Base-by-base conservation (phyloP, 2,329 filamentous ascomycete species). In the Bipolaris bicolor region DNA sequence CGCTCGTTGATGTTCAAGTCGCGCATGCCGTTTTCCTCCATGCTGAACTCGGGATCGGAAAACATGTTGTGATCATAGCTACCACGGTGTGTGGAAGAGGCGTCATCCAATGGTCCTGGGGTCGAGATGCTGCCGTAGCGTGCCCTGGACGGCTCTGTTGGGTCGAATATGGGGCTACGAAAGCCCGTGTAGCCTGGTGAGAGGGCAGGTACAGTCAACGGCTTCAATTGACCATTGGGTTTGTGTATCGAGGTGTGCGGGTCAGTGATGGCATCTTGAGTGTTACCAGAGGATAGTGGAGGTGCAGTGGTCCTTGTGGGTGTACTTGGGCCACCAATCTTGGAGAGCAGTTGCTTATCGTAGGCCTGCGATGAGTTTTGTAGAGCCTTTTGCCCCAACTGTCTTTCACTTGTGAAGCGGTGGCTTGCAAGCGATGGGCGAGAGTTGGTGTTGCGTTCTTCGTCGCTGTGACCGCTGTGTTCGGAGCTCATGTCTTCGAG, bases 41-140 rank as follows among this genome's bases (percentile, higher is more conserved):
- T 82, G 49, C 72, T 76, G 60, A 83, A 80, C 18, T 84, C 83
- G 49, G 76, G 75, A 34, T 77, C 82, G 3, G 80, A 77, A 65
- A 86, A 85, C 44, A 76, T 70, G 60, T 81, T 80, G 49, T 85
- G 84, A 62, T 89, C 87, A 76, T 88, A 87, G 69, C 85, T 88
- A 45, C 86, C 84, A 55, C 85, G 80, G 58, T 86, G 83, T 15
- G 84, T 84, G 59, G 81, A 83, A 29, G 78, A 77, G 40, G 74
- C 72, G 54, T 86, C 84, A 56, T 87, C 84, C 29, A 74, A 59
- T 29, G 68, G 70, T 56, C 79, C 75, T 20, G 78, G 74, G 2
- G 79, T 79, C 11, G 82, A 82, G 57, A 79, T 78, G 64, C 79
- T 81, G 37, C 78, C 78, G 59, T 82, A 82, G 22, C 81, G 80